phyloP scores from a whole-genome alignment of 2,329 filamentous ascomycete species.

The Penicillium sclerotigenum region DNA sequence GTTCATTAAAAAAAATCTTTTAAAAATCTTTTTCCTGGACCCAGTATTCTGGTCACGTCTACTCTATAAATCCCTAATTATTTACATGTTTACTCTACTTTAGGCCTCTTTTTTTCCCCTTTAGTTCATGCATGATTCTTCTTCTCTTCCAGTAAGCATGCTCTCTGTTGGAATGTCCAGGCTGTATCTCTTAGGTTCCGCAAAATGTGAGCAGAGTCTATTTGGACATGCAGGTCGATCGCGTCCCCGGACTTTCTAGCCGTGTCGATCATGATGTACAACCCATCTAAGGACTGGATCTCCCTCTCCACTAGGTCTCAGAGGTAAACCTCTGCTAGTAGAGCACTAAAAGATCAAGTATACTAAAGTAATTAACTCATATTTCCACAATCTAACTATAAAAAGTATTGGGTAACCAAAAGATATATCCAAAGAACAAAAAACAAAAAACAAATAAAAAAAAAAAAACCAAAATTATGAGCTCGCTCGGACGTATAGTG shows the following conservation, averaged over 20 bases:
- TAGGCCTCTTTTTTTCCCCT: too few species aligned
- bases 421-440: not conserved
- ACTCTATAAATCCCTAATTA: not conserved
- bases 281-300: slow-evolving; percentile 4
- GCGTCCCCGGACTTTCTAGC: slow-evolving; percentile 10
- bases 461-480: slow-evolving; percentile 5
- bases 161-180: slow-evolving; percentile 20
- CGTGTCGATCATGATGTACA: slow-evolving; percentile 4
- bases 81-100: not conserved
- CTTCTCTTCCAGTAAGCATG: slow-evolving; percentile 8
- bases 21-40: not conserved
- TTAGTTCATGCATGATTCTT: slow-evolving; percentile 4
- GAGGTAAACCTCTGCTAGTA: not conserved
- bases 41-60: not conserved
- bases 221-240: slow-evolving; percentile 22
- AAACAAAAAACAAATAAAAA: not conserved
- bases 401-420: not conserved
- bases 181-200: slow-evolving; percentile 23
- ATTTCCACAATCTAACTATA: not conserved
- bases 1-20: not conserved
- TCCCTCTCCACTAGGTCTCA: slow-evolving; percentile 5
- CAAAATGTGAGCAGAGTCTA: slow-evolving; percentile 28
- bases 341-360: not conserved
- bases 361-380: not conserved
- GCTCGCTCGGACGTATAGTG: slow-evolving; percentile 10